phyloP scores from a whole-genome alignment of 805 yeast genomes.

The Lachancea meyersii region DNA sequence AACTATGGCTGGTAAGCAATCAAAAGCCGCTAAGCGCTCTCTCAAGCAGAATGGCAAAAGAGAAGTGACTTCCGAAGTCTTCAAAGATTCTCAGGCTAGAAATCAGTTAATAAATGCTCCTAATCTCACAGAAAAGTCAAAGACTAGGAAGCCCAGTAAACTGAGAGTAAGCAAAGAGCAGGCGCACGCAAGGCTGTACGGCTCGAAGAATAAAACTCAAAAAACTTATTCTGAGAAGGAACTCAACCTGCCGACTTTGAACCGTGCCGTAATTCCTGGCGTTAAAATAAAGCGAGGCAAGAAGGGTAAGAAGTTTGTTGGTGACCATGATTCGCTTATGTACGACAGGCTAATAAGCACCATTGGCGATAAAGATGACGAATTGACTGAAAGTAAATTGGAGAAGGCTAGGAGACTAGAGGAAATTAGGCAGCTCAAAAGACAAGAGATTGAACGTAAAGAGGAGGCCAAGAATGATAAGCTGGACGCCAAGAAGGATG shows the following conservation, averaged over 20 bases:
- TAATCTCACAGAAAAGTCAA: conserved; percentile 54
- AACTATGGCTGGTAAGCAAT: conserved; percentile 60
- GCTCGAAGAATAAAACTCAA: conserved; percentile 48
- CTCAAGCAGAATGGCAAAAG: conserved; percentile 48
- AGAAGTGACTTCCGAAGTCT: conserved; percentile 59
- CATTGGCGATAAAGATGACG: conserved; percentile 77
- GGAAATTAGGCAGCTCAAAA: conserved; percentile 79
- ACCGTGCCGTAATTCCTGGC: conserved; percentile 83
- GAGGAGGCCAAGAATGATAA: conserved; percentile 64
- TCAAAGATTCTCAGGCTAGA: conserved; percentile 59
- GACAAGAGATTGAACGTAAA: conserved; percentile 79
- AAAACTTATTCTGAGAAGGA: conserved; percentile 65
- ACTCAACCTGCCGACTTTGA: conserved; percentile 69
- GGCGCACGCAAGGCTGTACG: conserved; percentile 58
- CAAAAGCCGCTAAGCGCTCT: conserved; percentile 53
- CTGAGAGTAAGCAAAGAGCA: conserved; percentile 59
- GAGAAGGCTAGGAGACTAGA: conserved; percentile 87
- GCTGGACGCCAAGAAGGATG: conserved; percentile 70
- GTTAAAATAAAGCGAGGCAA: conserved; percentile 71
- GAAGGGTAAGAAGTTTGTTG: conserved; percentile 77
- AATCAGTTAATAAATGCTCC: conserved; percentile 52
- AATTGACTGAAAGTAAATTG: conserved; percentile 75
- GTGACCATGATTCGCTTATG: conserved; percentile 56
- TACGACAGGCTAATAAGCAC: conserved; percentile 67
- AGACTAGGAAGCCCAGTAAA: conserved; percentile 44